Evolutionary conservation across 202 grass and related monocot species (phyloP).

Genomic region (Zoysia matrella): DNA sequence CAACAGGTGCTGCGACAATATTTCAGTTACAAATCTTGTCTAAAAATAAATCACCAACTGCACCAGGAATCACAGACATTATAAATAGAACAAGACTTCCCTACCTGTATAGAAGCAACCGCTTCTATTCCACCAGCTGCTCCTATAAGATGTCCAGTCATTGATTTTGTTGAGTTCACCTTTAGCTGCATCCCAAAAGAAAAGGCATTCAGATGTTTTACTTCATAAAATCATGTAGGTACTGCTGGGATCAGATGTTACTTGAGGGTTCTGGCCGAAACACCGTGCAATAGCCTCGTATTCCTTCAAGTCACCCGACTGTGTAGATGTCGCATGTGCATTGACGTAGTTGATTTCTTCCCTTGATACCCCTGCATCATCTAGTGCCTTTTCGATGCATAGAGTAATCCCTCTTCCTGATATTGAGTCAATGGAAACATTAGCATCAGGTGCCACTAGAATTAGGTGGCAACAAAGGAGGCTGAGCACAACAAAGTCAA

Average conservation of each 20-base stretch:
- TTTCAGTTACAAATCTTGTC: no score
- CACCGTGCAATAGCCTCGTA: conserved; percentile 72
- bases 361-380: conserved; percentile 77
- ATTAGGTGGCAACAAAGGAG: background rate
- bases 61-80: no score
- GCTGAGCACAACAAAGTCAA: conserved; percentile 1
- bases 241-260: conserved; percentile 37
- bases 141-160: conserved; percentile 96
- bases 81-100: background rate
- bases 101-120: conserved; percentile 89
- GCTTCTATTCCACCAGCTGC: conserved; percentile 97
- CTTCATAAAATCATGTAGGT: conserved; percentile 9
- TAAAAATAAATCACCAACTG: no score
- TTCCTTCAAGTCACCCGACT: conserved; percentile 88
- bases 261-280: conserved; percentile 55
- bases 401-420: conserved; percentile 88
- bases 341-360: conserved; percentile 99
- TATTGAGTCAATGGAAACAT: conserved; percentile 37
- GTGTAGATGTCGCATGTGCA: conserved; percentile 99
- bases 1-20: no score
- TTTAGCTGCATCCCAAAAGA: conserved; percentile 55
- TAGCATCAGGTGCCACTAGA: background rate
- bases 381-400: conserved; percentile 12
- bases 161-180: conserved; percentile 98
- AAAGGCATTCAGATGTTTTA: conserved; percentile 31